Evolutionary conservation across 768 basidiomycete species (phyloP).

Genomic region (Auriculariales sp.): DNA sequence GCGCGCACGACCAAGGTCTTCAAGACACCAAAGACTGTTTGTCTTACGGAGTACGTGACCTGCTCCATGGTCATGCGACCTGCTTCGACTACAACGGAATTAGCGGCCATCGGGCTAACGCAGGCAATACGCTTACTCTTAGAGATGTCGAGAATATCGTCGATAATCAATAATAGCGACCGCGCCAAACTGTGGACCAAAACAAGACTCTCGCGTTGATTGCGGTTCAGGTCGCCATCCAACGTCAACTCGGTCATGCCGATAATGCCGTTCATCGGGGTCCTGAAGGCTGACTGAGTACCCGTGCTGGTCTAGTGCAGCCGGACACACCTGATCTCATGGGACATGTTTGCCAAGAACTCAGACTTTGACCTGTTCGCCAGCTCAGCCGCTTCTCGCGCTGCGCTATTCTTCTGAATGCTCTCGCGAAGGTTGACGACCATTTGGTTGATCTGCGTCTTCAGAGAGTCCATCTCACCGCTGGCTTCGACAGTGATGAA

Average conservation of each 20-base stretch:
- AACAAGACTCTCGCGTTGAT: constrained; percentile 88
- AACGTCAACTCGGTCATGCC: constrained; percentile 99
- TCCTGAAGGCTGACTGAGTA: constrained; percentile 32
- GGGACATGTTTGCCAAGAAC: constrained; percentile 98
- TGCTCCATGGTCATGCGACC: constrained; percentile 99
- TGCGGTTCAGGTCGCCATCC: constrained; percentile 87
- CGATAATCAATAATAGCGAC: constrained; percentile 88
- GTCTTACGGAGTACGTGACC: constrained; percentile 94
- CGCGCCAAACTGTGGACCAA: constrained; percentile 91
- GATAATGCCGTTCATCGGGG: constrained; percentile 99
- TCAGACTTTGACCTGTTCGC: constrained; percentile 97
- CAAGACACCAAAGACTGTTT: constrained; percentile 91
- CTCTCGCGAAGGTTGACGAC: constrained; percentile 91
- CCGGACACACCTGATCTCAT: constrained; percentile 77
- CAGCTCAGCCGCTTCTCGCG: constrained; percentile 90
- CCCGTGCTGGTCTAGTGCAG: background rate
- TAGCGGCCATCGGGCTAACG: background rate
- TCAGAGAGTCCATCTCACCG: constrained; percentile 98
- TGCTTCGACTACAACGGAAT: constrained; percentile 62
- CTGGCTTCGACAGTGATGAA: constrained; percentile 99
- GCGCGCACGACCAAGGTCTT: constrained; percentile 97
- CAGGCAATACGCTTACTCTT: constrained; percentile 63
- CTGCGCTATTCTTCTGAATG: constrained; percentile 97
- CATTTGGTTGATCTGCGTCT: constrained; percentile 99
- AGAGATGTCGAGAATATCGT: constrained; percentile 98